These are phyloP conservation scores for Coniophora puteana DNA, from an alignment of 1,284 basidiomycete species.

Conservation along the genomic window DNA sequence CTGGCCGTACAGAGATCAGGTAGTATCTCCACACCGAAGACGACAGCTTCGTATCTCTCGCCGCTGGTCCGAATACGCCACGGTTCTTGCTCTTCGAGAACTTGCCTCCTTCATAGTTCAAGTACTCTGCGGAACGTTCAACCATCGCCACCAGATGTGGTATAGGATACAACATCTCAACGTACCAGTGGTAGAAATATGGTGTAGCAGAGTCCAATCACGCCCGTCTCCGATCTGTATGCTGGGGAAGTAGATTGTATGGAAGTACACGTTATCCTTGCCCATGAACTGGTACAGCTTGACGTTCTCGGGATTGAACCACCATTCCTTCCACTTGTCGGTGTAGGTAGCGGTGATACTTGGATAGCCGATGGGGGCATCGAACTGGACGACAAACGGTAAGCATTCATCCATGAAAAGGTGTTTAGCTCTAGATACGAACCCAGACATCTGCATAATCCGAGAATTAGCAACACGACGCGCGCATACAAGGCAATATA, in stretches of 20 bases:
- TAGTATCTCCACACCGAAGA: conserved; percentile 98
- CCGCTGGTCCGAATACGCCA: conserved; percentile 96
- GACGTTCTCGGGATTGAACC: conserved; percentile 93
- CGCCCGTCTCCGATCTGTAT: conserved; percentile 89
- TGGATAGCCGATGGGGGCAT: conserved; percentile 96
- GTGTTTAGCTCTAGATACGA: conserved; percentile 24
- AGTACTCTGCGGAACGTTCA: conserved; percentile 64
- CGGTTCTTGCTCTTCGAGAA: conserved; percentile 98
- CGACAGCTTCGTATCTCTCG: conserved; percentile 90
- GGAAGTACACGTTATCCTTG: conserved; percentile 98
- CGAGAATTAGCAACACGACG: conserved; percentile 5
- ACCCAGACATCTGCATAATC: conserved; percentile 77
- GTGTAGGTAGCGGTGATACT: conserved; percentile 98
- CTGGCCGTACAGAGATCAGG: conserved; percentile 89
- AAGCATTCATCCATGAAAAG: neutral
- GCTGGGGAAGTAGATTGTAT: conserved; percentile 94
- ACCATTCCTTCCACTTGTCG: conserved; percentile 95
- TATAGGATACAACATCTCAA: too few relatives aligned
- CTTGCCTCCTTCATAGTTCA: conserved; percentile 99
- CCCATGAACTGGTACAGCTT: conserved; percentile 99
- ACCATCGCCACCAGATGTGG: neutral
- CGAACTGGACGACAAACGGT: conserved; percentile 60
- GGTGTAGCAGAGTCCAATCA: conserved; percentile 92
- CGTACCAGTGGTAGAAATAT: conserved; percentile 90
- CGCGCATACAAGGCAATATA: neutral